Percentiles rank a stretch among this genome's conserved stretches.
phyloP scores from a whole-genome alignment of 805 yeast species.

The Yamadazyma phyllophila region DNA sequence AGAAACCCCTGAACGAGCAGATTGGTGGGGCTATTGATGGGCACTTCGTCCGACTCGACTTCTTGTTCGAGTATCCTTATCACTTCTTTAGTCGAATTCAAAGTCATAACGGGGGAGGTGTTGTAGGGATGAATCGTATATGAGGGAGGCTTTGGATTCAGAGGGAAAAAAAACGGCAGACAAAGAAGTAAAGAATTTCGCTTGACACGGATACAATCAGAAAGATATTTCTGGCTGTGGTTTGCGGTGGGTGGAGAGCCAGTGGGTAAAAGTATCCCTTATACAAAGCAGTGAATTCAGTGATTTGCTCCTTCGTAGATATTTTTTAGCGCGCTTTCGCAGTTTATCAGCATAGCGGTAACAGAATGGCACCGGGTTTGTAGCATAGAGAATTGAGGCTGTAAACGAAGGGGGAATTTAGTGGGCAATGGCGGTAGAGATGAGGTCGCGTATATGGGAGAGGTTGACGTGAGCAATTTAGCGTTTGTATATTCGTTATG shows the following conservation, averaged over 20 bases:
- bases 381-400: neutral
- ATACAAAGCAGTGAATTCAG: neutral
- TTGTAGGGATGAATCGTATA: neutral
- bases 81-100: neutral
- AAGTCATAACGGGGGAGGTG: neutral
- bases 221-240: neutral
- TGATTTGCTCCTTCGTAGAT: neutral
- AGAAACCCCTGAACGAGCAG: constrained; percentile 14
- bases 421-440: no score
- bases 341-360: neutral
- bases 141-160: neutral
- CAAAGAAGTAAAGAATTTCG: neutral
- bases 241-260: neutral
- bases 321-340: neutral
- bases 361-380: neutral
- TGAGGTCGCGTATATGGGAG: no score
- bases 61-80: constrained; percentile 1
- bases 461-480: no score
- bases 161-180: neutral
- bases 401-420: no score
- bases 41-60: neutral
- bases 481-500: no score
- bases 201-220: neutral
- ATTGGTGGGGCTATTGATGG: constrained; percentile 2
- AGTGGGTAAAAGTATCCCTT: neutral